Evolutionary conservation across 116 monocot species (phyloP), one percentile per base, ranked within the genome.

Genomic region (Cymodocea nodosa): DNA sequence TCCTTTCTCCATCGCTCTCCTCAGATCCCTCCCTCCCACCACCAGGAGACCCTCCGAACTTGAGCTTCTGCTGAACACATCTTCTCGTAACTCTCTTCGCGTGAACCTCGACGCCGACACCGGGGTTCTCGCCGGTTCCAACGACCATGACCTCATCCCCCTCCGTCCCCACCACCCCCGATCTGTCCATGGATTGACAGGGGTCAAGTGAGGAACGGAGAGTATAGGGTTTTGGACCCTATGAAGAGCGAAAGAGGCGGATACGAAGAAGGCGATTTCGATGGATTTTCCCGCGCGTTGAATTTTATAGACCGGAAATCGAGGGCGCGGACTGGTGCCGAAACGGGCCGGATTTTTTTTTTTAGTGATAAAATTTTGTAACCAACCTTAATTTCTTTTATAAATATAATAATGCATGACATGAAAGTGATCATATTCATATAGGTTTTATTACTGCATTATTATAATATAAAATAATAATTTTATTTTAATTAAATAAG

Each of bases 61-160:
- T 8, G 9, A 67, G 54, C 53, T 67, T 67, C 36, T 67, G 35
- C 54, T 54, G 67, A 18, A 53, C 23, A 35, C 67, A 67, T n/a
- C 67, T 52, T 30, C 67, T 67, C 54, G 13, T 1, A 23, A 53
- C 14, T 54, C 54, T 52, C 67, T 9, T 40, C 10, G 4, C n/a
- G 10, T 52, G 35, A 18, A 12, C 54, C 25, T 23, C n/a, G 52
- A 16, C 49, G 49, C 64, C 49, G 7, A 12, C 12, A 0, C 2
- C 44, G 11, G 44, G 44, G 9, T 7, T 44, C 23, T 23, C 36
- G 34, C 22, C 50, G 15, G 20, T 15, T 20, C 22, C 64, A 35
- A 37, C 50, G 17, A 15, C 20, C 49, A 64, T 2, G 49, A 64
- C 18, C 17, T 40, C 49, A 13, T 4, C 48, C 62, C 36, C 25